These are phyloP conservation scores for Cryptococcus sp. DNA, from an alignment of 1,284 basidiomycete genomes.

Conservation along the genomic window DNA sequence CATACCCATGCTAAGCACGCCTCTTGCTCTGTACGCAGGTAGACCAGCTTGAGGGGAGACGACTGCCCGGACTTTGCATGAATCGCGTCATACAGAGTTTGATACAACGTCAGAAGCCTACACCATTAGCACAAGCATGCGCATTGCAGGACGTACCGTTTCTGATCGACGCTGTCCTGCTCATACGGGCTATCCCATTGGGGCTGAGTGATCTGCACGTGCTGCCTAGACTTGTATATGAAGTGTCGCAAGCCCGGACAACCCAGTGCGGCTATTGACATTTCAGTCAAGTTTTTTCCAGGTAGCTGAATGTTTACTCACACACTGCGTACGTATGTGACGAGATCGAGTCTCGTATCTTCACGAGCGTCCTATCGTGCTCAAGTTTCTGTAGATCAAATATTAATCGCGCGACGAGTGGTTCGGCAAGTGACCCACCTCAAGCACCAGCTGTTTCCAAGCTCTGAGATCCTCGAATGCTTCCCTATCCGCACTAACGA, in stretches of 20 bases:
- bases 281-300: not conserved
- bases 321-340: constrained; percentile 50
- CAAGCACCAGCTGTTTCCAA: constrained; percentile 69
- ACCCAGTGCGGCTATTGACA: constrained; percentile 61
- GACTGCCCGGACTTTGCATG: constrained; percentile 78
- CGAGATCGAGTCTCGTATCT: constrained; percentile 39
- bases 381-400: constrained; percentile 61
- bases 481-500: constrained; percentile 55
- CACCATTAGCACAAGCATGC: not conserved
- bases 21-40: constrained; percentile 79
- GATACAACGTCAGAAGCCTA: constrained; percentile 80
- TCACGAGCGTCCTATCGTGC: constrained; percentile 60
- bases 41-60: constrained; percentile 75
- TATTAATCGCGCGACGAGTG: not conserved
- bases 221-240: constrained; percentile 83
- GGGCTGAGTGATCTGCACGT: constrained; percentile 86
- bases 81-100: constrained; percentile 76
- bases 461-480: constrained; percentile 57
- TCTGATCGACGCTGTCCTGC: constrained; percentile 51
- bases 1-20: constrained; percentile 68
- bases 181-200: constrained; percentile 78
- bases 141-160: constrained; percentile 30
- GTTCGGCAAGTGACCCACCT: constrained; percentile 54
- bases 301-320: constrained; percentile 23
- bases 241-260: constrained; percentile 91